Base-by-base conservation (phyloP, 345 rosid species). In the Syzygium aromaticum region DNA sequence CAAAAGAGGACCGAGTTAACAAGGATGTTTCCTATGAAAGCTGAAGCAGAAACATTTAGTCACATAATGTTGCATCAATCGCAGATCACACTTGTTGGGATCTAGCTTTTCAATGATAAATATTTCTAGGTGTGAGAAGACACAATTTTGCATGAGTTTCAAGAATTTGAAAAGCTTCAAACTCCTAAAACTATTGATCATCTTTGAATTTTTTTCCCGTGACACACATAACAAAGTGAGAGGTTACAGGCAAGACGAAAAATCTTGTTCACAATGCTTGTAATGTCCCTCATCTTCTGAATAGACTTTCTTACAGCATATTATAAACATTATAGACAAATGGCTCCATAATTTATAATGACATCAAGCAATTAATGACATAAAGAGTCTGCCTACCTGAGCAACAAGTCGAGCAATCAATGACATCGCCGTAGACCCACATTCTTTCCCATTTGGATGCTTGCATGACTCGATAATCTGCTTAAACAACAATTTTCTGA, bases 401-500 rank as follows among this genome's bases (percentile, higher is more conserved):
- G 97, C 96, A 88, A 93, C 93, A 90, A 98, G 92, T 63, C 98
- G 95, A 85, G 99, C 93, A 91, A 98, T 94, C 88, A 98, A 88
- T 56, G 93, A 93, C 94, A 95, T 95, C 84, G 93, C 91, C 30
- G 86, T 94, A 90, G 89, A 86, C 86, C 89, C 93, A 90, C 89
- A 93, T 86, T 93, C 94, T 53, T 89, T 89, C 86, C 93, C 94
- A 86, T 89, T 84, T 22, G 94, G 89, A 91, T 89, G 92, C 90
- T 91, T 92, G 94, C 93, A 93, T 84, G 98, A 94, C 88, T 93
- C 95, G 89, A 96, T 89, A 77, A 98, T 95, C 86, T 92, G 94
- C 88, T 93, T 94, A 90, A 96, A 91, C 83, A 98, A 95, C 89
- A 94, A 87, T 85, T 92, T 94, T 84, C 91, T 91, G 83, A 93